Conservation (phyloP, 2,329 filamentous ascomycete genomes). For the Colletotrichum destructivum region DNA sequence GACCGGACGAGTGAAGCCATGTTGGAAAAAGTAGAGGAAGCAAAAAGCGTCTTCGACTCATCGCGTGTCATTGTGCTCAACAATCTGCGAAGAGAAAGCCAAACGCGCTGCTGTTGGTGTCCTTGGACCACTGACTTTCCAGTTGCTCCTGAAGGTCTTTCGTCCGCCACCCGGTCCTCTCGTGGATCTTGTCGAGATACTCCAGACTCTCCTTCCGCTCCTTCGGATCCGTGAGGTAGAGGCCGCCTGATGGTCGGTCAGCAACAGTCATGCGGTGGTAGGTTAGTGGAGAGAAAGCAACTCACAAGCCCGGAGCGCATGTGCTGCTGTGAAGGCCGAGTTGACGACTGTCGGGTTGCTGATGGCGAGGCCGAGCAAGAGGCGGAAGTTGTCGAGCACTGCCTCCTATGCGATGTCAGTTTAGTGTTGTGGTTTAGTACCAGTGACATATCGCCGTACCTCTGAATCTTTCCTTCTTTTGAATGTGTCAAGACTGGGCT, state of each 20-base stretch:
- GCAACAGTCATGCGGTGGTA: too few species aligned
- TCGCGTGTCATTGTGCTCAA: not conserved
- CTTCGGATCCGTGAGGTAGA: constrained; percentile 20
- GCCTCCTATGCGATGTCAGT: constrained; percentile 38
- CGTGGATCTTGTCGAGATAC: not conserved
- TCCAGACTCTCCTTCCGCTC: constrained; percentile 26
- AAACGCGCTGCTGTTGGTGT: constrained; percentile 14
- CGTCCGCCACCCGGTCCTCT: constrained; percentile 27
- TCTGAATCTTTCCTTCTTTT: constrained; percentile 43
- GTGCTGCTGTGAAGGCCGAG: constrained; percentile 47
- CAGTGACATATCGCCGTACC: constrained; percentile 22
- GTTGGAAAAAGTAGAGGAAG: too few species aligned
- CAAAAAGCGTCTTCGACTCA: not conserved
- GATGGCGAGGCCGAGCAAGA: constrained; percentile 47
- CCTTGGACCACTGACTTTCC: constrained; percentile 13
- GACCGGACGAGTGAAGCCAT: too few species aligned
- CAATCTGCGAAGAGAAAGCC: constrained; percentile 8
- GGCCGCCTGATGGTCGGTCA: not conserved
- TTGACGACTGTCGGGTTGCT: constrained; percentile 47
- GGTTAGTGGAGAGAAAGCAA: not conserved
- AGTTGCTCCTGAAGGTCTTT: constrained; percentile 21
- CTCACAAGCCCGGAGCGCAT: constrained; percentile 48
- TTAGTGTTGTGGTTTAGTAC: not conserved
- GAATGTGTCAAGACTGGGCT: constrained; percentile 46
- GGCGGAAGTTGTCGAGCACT: constrained; percentile 45